Conservation (phyloP, 2,329 filamentous ascomycete genomes). For the Pseudocercospora musae region DNA sequence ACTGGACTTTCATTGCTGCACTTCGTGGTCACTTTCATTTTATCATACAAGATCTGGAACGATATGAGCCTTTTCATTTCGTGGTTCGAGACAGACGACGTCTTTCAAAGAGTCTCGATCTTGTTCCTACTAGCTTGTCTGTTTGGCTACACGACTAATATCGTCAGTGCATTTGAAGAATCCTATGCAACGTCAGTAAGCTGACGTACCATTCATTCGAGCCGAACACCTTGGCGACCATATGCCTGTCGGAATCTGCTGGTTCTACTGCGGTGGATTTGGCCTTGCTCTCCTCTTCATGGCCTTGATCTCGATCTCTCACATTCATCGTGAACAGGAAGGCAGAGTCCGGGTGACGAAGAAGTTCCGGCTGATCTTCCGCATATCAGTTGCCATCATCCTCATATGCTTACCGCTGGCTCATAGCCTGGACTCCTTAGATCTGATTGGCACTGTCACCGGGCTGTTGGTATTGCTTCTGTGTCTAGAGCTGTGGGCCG, state of each 20-base stretch:
- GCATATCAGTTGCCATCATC: slow-evolving; percentile 49
- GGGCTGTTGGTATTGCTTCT: slow-evolving; percentile 37
- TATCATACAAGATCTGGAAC: slow-evolving; percentile 63
- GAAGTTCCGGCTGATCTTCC: slow-evolving; percentile 50
- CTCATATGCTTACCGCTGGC: slow-evolving; percentile 55
- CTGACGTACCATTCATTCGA: slow-evolving; percentile 13
- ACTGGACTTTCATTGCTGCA: slow-evolving; percentile 55
- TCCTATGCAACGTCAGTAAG: slow-evolving; percentile 51
- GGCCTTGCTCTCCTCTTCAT: slow-evolving; percentile 55
- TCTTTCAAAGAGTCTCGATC: slow-evolving; percentile 57
- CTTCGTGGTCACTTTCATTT: slow-evolving; percentile 58
- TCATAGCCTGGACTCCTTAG: slow-evolving; percentile 36
- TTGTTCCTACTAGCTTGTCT: slow-evolving; percentile 61
- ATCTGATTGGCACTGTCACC: slow-evolving; percentile 41
- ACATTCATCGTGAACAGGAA: slow-evolving; percentile 54
- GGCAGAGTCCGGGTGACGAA: slow-evolving; percentile 50
- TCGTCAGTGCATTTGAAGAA: slow-evolving; percentile 53
- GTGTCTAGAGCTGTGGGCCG: slow-evolving; percentile 35
- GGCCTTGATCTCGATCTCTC: slow-evolving; percentile 53
- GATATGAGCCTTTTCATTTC: slow-evolving; percentile 54
- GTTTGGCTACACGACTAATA: slow-evolving; percentile 62
- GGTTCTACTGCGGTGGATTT: slow-evolving; percentile 64
- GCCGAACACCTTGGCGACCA: slow-evolving; percentile 43
- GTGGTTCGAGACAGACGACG: slow-evolving; percentile 61
- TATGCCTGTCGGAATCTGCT: slow-evolving; percentile 54